Conservation (phyloP, 2,329 filamentous ascomycete species). For the Teratosphaeria viscida region DNA sequence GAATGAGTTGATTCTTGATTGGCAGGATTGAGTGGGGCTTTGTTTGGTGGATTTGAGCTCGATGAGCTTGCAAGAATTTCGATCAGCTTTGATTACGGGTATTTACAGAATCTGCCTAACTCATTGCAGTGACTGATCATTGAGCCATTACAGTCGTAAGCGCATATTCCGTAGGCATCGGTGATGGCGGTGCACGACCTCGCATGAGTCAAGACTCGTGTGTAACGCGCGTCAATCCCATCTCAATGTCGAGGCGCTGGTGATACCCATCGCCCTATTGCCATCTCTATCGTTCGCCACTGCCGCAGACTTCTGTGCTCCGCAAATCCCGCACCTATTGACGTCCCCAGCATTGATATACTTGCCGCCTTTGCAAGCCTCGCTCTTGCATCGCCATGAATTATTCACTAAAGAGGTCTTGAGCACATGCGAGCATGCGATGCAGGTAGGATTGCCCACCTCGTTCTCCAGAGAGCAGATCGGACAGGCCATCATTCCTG, state of each 20-base stretch:
- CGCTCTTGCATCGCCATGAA: slow-evolving; percentile 55
- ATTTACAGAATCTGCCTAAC: neutral
- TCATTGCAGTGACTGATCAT: neutral
- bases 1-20: slow-evolving; percentile 41
- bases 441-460: slow-evolving; percentile 47
- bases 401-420: slow-evolving; percentile 41
- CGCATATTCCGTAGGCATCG: neutral
- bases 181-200: neutral
- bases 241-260: slow-evolving; percentile 19
- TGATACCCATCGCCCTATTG: slow-evolving; percentile 14
- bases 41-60: neutral
- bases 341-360: slow-evolving; percentile 63
- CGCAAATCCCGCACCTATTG: slow-evolving; percentile 61
- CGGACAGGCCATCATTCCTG: slow-evolving; percentile 27
- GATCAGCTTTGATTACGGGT: no score
- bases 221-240: slow-evolving; percentile 18
- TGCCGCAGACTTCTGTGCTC: slow-evolving; percentile 25
- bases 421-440: slow-evolving; percentile 61
- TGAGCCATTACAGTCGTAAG: neutral
- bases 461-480: slow-evolving; percentile 61
- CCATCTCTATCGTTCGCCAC: neutral
- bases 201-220: neutral
- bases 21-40: slow-evolving; percentile 14
- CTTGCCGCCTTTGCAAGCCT: slow-evolving; percentile 42
- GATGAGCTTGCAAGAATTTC: neutral